These are phyloP conservation scores for Candida smagusa DNA, from an alignment of 1,139 yeast genomes.

Conservation along the genomic window DNA sequence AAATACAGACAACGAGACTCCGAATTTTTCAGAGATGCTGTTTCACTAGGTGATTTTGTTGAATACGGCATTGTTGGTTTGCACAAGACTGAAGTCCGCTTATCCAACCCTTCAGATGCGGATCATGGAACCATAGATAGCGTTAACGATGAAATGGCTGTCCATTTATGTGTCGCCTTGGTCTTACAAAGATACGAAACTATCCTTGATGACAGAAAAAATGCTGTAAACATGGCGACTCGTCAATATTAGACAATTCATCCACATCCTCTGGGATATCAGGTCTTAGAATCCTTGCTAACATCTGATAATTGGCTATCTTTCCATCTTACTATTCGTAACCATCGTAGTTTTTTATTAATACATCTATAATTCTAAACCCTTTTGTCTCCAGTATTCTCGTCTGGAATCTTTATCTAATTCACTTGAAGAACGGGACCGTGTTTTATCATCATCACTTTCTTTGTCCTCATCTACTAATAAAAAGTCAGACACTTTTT, in stretches of 20 bases:
- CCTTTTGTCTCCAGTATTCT: conserved; percentile 46
- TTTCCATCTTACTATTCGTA: background rate
- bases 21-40: conserved; percentile 4
- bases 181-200: conserved; percentile 8
- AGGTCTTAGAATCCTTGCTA: too few relatives aligned
- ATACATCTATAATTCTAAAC: conserved; percentile 27
- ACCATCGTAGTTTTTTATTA: background rate
- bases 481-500: conserved; percentile 25
- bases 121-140: conserved; percentile 7
- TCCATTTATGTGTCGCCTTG: conserved; percentile 8
- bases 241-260: too few relatives aligned
- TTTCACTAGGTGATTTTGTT: conserved; percentile 5
- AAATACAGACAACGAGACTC: background rate
- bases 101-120: conserved; percentile 1
- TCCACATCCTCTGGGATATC: too few relatives aligned
- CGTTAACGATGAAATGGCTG: conserved; percentile 6
- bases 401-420: conserved; percentile 36
- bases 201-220: conserved; percentile 3
- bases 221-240: too few relatives aligned
- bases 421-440: conserved; percentile 10
- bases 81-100: conserved; percentile 2
- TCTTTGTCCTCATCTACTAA: conserved; percentile 20
- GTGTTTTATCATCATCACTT: conserved; percentile 7
- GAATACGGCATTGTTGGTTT: conserved; percentile 2
- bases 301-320: too few relatives aligned